A percentile compares a stretch with the other conserved stretches of the same genome.
phyloP scores from a whole-genome alignment of 2,329 filamentous ascomycete species.

The Beauveria sp. region DNA sequence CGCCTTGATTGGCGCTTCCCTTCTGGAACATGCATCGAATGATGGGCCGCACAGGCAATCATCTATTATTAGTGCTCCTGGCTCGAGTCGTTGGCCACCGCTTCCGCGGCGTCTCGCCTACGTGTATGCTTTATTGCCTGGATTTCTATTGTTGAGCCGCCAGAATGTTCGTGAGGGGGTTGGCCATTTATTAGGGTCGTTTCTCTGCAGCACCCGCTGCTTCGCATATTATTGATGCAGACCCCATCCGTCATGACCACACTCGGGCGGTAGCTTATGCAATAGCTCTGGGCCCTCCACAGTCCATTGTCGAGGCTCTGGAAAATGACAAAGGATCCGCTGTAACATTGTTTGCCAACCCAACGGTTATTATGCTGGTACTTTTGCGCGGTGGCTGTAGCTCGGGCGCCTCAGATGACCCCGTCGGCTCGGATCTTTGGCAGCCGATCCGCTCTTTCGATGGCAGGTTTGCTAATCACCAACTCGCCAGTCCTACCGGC shows the following conservation, averaged over 20 bases:
- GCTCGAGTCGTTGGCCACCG: not conserved
- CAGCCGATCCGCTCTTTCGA: no score
- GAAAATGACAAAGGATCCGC: not conserved
- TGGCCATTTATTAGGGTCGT: not conserved
- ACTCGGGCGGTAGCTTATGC: not conserved
- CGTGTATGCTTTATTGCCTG: not conserved
- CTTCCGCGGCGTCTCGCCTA: not conserved
- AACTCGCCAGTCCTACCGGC: no score
- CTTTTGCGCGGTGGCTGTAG: no score
- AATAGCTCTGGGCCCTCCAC: not conserved
- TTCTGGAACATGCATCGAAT: not conserved
- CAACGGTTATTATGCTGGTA: no score
- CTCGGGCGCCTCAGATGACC: no score
- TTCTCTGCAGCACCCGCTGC: not conserved
- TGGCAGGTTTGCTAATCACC: no score
- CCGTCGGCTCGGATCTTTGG: no score
- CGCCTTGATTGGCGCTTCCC: not conserved
- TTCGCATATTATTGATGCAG: slow-evolving; percentile 9
- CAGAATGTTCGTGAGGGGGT: not conserved
- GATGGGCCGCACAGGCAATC: not conserved
- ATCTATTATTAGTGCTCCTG: not conserved
- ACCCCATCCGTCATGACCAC: not conserved
- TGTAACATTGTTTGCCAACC: no score
- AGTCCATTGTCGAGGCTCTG: not conserved
- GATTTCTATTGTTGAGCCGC: not conserved